Percentiles rank a stretch among this genome's conserved stretches.
phyloP scores from a whole-genome alignment of 108 stramenopile species.

The Mediolabrus comicus region DNA sequence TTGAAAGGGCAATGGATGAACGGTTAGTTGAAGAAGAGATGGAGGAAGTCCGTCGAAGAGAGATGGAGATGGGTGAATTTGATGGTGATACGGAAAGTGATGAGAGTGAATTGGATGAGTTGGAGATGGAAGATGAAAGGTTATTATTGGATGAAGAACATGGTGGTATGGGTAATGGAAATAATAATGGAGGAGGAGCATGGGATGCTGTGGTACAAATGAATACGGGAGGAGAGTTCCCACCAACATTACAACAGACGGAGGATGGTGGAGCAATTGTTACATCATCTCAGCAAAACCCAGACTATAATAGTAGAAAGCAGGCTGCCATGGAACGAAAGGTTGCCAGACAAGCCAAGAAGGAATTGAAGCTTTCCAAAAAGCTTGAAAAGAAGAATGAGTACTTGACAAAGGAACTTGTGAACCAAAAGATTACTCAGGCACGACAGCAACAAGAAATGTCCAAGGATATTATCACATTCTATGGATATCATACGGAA shows the following conservation, averaged over 20 bases:
- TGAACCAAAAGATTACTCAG: constrained; percentile 26
- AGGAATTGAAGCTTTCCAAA: constrained; percentile 7
- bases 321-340: background rate
- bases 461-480: constrained; percentile 24
- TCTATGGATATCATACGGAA: constrained; percentile 30
- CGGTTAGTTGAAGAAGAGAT: constrained; percentile 20
- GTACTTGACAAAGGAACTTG: constrained; percentile 12
- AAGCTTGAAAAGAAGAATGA: constrained; percentile 13
- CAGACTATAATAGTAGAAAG: too few species aligned
- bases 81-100: background rate
- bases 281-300: background rate
- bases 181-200: background rate
- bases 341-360: constrained; percentile 4
- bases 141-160: background rate
- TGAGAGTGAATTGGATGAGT: constrained; percentile 8
- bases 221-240: background rate
- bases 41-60: background rate
- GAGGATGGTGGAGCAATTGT: background rate
- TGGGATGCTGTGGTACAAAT: background rate
- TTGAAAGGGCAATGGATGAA: constrained; percentile 36
- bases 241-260: background rate
- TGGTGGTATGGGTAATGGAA: background rate
- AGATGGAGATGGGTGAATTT: background rate
- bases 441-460: constrained; percentile 21
- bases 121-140: background rate